Base-by-base conservation (phyloP, 306 rosid genomes). In the Corylus avellana region DNA sequence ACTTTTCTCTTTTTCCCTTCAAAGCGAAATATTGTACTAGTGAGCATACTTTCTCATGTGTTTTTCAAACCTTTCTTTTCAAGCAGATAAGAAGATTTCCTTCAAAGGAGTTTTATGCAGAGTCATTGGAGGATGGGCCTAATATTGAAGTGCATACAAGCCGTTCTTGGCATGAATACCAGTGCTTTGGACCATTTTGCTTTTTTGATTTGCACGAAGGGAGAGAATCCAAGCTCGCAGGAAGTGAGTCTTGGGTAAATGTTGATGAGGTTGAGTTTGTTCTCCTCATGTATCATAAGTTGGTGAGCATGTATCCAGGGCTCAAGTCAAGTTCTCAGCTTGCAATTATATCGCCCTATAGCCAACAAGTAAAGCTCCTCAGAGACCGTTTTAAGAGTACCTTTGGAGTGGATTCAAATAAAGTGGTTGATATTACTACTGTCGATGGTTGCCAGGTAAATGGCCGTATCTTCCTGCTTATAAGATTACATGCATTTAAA, bases 391-490 rank as follows among this genome's bases (percentile, higher is more conserved):
- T 94, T 73, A 87, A 86, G 82, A 88, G 76, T 82, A 86, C 81
- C 58, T 91, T 92, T 42, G 97, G 97, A 64, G 81, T 88, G 73
- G 87, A 95, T 58, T 61, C 98, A 48, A 94, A 91, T 87, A 81
- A 87, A 85, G 72, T 91, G 78, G 95, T 92, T 82, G 98, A 92
- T 81, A 90, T 92, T 64, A 90, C 93, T 54, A 94, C 96, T 32
- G 91, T 94, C 39, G 98, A 94, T 77, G 98, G 98, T 77, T 94
- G 97, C 87, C 98, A 92, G 98, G 98, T 94, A 87, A 75, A 71
- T 51, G 39, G 54, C 82, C 74, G 51, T 70, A 85, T 77, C 44
- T 74, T 76, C 83, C 50, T 14, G 5, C 8, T 6, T 73, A 22
- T 48, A 25, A 7, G 25, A 56, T 44, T 75, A 48, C 13, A 27